Evolutionary conservation across 192 early-diverging fungal genomes (phyloP).

Genomic region (Gaertneriomyces semiglobifer): DNA sequence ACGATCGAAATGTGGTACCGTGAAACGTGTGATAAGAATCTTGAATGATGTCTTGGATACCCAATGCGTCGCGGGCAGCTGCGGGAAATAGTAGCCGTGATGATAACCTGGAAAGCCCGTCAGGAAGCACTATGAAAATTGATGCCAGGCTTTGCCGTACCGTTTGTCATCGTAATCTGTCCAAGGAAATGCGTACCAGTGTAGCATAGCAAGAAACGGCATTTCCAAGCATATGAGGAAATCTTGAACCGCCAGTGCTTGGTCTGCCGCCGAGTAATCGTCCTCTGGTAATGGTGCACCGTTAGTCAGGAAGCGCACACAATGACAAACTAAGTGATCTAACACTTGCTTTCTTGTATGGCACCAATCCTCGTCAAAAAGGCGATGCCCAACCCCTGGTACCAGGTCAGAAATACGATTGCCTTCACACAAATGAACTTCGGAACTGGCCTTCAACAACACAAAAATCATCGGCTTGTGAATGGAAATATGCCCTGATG

Average conservation of each 20-base stretch:
- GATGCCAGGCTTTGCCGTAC: constrained; percentile 2
- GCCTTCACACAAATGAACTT: constrained; percentile 94
- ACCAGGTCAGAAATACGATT: constrained; percentile 92
- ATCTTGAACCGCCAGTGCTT: constrained; percentile 82
- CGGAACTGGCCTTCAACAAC: constrained; percentile 69
- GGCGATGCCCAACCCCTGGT: constrained; percentile 82
- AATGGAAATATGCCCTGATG: not conserved
- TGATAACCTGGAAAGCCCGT: constrained; percentile 33
- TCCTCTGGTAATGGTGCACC: constrained; percentile 29
- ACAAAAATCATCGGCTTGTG: not conserved
- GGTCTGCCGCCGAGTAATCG: constrained; percentile 57
- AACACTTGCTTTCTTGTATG: constrained; percentile 63
- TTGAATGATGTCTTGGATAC: constrained; percentile 77
- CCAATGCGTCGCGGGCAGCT: constrained; percentile 77
- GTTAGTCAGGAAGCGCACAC: not conserved
- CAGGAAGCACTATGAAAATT: not conserved
- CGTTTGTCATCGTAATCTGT: constrained; percentile 71
- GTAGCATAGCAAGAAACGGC: constrained; percentile 73
- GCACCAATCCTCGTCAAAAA: constrained; percentile 72
- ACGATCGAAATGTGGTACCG: constrained; percentile 63
- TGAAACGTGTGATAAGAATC: constrained; percentile 75
- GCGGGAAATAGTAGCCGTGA: constrained; percentile 71
- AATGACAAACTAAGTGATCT: constrained; percentile 26
- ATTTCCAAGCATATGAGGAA: constrained; percentile 90
- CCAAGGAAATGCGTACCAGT: constrained; percentile 75